These are phyloP conservation scores for Acanthamoeba lenticulata DNA, from an alignment of 208 protist species.

Conservation along the genomic window DNA sequence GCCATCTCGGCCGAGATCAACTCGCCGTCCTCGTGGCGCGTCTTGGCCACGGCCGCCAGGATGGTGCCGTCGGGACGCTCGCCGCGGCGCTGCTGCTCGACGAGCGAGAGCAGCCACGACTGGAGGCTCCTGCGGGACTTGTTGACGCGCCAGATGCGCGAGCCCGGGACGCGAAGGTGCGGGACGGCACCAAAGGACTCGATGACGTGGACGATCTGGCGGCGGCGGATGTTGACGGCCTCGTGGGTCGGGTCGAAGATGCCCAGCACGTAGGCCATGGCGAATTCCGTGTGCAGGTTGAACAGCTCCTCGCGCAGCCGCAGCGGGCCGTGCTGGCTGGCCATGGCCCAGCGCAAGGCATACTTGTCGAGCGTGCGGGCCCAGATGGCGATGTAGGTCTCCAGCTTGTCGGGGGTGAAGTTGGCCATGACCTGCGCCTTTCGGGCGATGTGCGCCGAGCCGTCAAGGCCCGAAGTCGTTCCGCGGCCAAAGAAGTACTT, in stretches of 20 bases:
- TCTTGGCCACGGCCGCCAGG: not conserved
- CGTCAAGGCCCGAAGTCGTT: not conserved
- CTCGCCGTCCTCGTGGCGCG: not conserved
- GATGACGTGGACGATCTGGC: conserved; percentile 15
- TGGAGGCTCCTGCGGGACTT: conserved; percentile 7
- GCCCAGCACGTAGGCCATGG: conserved; percentile 45
- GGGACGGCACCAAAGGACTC: conserved; percentile 4
- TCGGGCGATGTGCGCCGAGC: not conserved
- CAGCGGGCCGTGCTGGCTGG: not conserved
- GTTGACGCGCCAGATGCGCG: not conserved
- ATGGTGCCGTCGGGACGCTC: not conserved
- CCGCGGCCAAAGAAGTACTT: conserved; percentile 34
- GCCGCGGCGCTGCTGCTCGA: not conserved
- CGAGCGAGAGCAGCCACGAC: not conserved
- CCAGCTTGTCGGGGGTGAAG: not conserved
- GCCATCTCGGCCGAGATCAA: not conserved
- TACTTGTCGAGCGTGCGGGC: conserved; percentile 31
- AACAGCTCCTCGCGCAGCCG: not conserved
- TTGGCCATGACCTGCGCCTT: conserved; percentile 40
- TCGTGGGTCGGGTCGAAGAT: not conserved
- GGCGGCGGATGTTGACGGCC: not conserved
- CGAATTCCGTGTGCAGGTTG: conserved; percentile 32
- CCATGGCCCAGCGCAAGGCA: not conserved
- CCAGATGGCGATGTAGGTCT: not conserved
- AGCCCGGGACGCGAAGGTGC: not conserved